A percentile compares a stretch with the other conserved stretches of the same genome.
Evolutionary conservation across 805 yeast species (phyloP).

Genomic region (Zygotorulaspora chibaensis): DNA sequence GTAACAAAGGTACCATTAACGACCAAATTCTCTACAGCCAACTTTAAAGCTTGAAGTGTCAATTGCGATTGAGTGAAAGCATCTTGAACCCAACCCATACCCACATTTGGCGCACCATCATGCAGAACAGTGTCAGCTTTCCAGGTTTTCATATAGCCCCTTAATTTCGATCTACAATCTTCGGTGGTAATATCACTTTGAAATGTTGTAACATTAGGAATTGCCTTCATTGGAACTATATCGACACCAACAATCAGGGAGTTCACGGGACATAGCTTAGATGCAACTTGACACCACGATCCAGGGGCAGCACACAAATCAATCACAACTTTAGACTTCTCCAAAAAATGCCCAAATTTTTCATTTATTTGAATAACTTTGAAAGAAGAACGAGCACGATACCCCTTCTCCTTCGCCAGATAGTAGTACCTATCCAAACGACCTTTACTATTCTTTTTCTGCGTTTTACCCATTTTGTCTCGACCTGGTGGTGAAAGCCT

Average conservation of each 20-base stretch:
- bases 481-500: not conserved
- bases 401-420: conserved; percentile 96
- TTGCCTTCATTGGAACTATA: conserved; percentile 93
- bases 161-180: conserved; percentile 88
- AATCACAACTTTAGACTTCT: conserved; percentile 90
- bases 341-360: conserved; percentile 91
- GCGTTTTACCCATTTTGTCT: conserved; percentile 76
- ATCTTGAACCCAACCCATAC: conserved; percentile 99
- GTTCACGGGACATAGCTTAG: conserved; percentile 86
- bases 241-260: conserved; percentile 98
- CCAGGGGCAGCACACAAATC: conserved; percentile 99
- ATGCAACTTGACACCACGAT: conserved; percentile 99
- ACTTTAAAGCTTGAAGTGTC: conserved; percentile 85
- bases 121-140: conserved; percentile 96
- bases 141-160: conserved; percentile 98
- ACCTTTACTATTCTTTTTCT: conserved; percentile 95
- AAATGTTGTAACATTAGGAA: conserved; percentile 90
- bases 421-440: conserved; percentile 97
- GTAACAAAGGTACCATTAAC: conserved; percentile 96
- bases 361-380: conserved; percentile 93
- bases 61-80: conserved; percentile 97
- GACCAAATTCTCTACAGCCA: conserved; percentile 88
- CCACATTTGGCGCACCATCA: conserved; percentile 99
- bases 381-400: conserved; percentile 98
- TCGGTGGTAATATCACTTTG: conserved; percentile 98